A percentile compares a stretch with the other conserved stretches of the same genome.
phyloP scores from a whole-genome alignment of 148 eudicot species.

The Tetragonia tetragonoides region DNA sequence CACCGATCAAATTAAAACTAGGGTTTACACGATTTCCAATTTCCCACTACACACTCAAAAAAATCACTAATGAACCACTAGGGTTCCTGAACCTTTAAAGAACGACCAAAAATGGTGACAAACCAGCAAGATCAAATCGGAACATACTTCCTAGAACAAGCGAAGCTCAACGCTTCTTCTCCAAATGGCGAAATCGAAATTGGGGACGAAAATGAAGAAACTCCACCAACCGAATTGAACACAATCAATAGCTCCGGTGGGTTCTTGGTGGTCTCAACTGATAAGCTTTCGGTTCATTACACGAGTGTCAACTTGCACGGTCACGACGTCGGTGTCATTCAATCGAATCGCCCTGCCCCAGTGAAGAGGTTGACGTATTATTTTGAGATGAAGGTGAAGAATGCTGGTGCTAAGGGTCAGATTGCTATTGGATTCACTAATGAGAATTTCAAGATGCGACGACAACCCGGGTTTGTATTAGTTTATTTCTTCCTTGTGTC shows the following conservation, averaged over 20 bases:
- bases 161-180: slow-evolving; percentile 40
- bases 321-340: slow-evolving; percentile 86
- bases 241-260: slow-evolving; percentile 78
- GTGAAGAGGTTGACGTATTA: slow-evolving; percentile 56
- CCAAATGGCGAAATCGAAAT: slow-evolving; percentile 16
- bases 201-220: slow-evolving; percentile 34
- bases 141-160: slow-evolving; percentile 47
- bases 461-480: slow-evolving; percentile 75
- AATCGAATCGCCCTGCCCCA: slow-evolving; percentile 75
- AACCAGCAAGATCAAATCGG: slow-evolving; percentile 54
- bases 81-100: neutral
- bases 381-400: slow-evolving; percentile 71
- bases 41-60: too few species aligned
- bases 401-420: slow-evolving; percentile 79
- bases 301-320: slow-evolving; percentile 65
- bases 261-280: slow-evolving; percentile 64
- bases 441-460: slow-evolving; percentile 64
- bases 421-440: slow-evolving; percentile 76
- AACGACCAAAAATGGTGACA: slow-evolving; percentile 31
- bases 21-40: slow-evolving; percentile 11
- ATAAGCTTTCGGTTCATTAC: slow-evolving; percentile 71
- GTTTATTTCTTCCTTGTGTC: neutral
- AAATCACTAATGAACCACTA: too few species aligned
- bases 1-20: neutral
- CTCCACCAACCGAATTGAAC: slow-evolving; percentile 65